Evolutionary conservation across 805 yeast genomes (phyloP), one percentile per base, ranked within the genome.

Genomic region (Starmerella apicola): DNA sequence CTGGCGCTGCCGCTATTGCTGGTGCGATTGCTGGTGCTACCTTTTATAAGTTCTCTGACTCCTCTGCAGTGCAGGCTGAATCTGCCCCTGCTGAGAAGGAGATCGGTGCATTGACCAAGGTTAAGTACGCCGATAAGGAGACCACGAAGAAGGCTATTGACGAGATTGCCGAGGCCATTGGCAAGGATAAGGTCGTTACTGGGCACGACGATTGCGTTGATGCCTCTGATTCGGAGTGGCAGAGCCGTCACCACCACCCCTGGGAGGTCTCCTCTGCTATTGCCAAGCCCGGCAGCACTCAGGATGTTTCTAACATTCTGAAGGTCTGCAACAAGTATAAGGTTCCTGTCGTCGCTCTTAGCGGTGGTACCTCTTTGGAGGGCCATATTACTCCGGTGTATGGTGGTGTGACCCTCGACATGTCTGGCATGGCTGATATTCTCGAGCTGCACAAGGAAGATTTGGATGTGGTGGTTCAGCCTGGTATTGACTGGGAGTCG

Each of bases 361-460:
- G 78, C 2, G 94, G 91, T 5, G 88, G 91, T 7, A 78, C 93
- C 0, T 78, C 91, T 2, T 60, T 82, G 29, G 94, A 81, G 56
- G 93, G 93, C 4, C 88, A 81, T 54, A 78, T 78, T 54, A 76
- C 71, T 42, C 78, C 85, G 3, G 68, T 86, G 1, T 66, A 84
- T 35, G 77, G 78, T 0, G 80, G 84, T 9, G 68, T 81, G 16
- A 68, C 79, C 9, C 57, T 82, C 21, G 79, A 81, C 36, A 64
- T 82, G 45, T 63, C 70, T 34, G 64, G 67, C 44, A 74, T 82
- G 83, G 69, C 75, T 52, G 51, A 70, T 29, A 65, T 82, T 22
- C 32, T 82, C 13, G 68, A 59, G 27, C 59, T 81, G 34, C 74
- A 81, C 55, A 70, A 74, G 30, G 76, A 71, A 17, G 94, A 82